phyloP scores from a whole-genome alignment of 768 basidiomycete species.

The Cytidiella melzeri region DNA sequence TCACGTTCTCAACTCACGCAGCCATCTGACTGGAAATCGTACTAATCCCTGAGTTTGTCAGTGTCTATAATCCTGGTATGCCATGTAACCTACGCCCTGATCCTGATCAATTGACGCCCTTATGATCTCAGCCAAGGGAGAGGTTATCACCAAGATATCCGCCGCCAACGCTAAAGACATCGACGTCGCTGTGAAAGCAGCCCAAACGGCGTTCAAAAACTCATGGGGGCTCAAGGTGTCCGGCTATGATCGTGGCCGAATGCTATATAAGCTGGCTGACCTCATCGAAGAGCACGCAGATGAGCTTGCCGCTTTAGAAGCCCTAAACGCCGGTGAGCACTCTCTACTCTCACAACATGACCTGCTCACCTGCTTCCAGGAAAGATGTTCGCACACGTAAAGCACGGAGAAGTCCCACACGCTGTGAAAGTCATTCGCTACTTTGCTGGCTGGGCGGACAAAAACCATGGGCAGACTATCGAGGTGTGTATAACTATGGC shows the following conservation, averaged over 20 bases:
- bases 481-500: slow-evolving; percentile 19
- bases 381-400: slow-evolving; percentile 46
- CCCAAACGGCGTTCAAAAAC: slow-evolving; percentile 33
- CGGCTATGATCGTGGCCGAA: slow-evolving; percentile 31
- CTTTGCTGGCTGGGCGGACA: slow-evolving; percentile 90
- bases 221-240: slow-evolving; percentile 49
- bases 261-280: slow-evolving; percentile 44
- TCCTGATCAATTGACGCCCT: slow-evolving; percentile 36
- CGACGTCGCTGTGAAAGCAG: slow-evolving; percentile 38
- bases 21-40: background rate
- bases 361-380: slow-evolving; percentile 24
- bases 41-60: background rate
- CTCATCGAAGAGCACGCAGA: slow-evolving; percentile 44
- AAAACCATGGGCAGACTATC: slow-evolving; percentile 43
- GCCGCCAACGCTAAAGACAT: slow-evolving; percentile 37
- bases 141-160: slow-evolving; percentile 27
- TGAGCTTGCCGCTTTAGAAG: slow-evolving; percentile 45
- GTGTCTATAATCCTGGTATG: background rate
- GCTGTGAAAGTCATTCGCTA: slow-evolving; percentile 56
- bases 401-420: slow-evolving; percentile 39
- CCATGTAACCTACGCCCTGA: slow-evolving; percentile 12
- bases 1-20: background rate
- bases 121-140: background rate
- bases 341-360: background rate
- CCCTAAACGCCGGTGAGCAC: slow-evolving; percentile 42